Evolutionary conservation across 345 rosid species (phyloP), one percentile per base, ranked within the genome.

Genomic region (Luvunga scandens): DNA sequence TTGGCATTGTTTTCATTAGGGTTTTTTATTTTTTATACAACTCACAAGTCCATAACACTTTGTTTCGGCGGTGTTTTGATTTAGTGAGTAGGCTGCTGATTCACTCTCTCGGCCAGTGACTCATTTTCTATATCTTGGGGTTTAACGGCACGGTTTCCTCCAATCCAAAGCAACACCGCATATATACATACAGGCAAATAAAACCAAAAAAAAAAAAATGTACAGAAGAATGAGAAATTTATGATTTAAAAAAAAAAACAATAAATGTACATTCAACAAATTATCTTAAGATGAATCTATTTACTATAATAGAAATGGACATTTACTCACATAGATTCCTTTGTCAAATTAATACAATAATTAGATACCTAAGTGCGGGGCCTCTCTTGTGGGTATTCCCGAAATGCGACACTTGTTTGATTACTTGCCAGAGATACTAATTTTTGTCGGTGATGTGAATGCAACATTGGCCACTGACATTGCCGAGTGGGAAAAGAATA

Each of bases 401-500:
- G 9, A 69, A 69, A 71, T 71, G 62, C 21, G 42, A 5, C 74
- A 53, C 39, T 53, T 71, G 28, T 5, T 56, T 36, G 36, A 48
- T 5, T 27, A 10, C 5, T 45, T 45, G 3, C 10, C 7, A 8
- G 56, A 69, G 28, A 48, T 4, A 28, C 3, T 21, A 27, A 4
- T 25, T 25, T 71, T 71, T 6, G 63, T 71, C 63, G 45, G 42
- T 55, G 2, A 71, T 71, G 61, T 22, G 27, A 55, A 71, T 71
- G 10, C 21, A 28, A 6, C 28, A 57, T 57, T 34, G 31, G 13
- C 70, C n/a, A 68, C 42, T 24, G 10, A 13, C n/a, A 13, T 28
- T 38, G 4, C 42, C 42, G 57, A 78, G 79, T 78, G 79, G 77
- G 77, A 71, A 64, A 56, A 45, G 76, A 77, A 75, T 68, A 65